phyloP scores from a whole-genome alignment of 208 protist genomes.

The Lotmaria passim region DNA sequence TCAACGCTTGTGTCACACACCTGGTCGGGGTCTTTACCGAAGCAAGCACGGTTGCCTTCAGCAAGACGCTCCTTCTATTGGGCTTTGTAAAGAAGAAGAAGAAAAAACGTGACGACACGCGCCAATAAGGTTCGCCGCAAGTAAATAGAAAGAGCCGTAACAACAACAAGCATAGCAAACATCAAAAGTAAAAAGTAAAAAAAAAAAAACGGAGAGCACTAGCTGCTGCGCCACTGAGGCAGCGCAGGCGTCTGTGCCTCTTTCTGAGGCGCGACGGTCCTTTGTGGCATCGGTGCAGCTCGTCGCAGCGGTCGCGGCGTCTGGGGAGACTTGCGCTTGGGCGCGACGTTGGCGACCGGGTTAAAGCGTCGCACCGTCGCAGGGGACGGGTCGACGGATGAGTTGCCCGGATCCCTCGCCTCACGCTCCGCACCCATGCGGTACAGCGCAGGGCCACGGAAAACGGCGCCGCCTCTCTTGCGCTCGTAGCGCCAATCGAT shows the following conservation, averaged over 20 bases:
- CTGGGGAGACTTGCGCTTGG: not conserved
- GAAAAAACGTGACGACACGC: too few species aligned
- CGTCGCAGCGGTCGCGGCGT: slow-evolving; percentile 19
- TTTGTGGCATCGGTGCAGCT: not conserved
- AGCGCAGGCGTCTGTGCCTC: slow-evolving; percentile 6
- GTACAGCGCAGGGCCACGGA: slow-evolving; percentile 81
- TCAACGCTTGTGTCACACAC: too few species aligned
- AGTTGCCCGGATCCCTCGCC: slow-evolving; percentile 48
- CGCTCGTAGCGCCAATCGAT: slow-evolving; percentile 90
- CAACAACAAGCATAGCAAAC: not conserved
- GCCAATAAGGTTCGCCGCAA: too few species aligned
- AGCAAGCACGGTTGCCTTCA: too few species aligned
- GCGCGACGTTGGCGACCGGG: not conserved
- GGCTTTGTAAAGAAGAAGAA: too few species aligned
- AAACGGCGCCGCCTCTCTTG: slow-evolving; percentile 70
- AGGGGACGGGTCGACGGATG: slow-evolving; percentile 59
- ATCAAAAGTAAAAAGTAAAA: not conserved
- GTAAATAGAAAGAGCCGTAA: not conserved
- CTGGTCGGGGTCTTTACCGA: too few species aligned
- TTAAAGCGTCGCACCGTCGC: slow-evolving; percentile 32
- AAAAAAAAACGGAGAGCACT: not conserved
- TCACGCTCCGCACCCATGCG: slow-evolving; percentile 66
- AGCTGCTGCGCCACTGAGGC: slow-evolving; percentile 49
- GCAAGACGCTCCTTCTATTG: too few species aligned
- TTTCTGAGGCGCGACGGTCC: not conserved